These are phyloP conservation scores for Thalassia testudinum DNA, from an alignment of 116 monocot species.

Conservation along the genomic window DNA sequence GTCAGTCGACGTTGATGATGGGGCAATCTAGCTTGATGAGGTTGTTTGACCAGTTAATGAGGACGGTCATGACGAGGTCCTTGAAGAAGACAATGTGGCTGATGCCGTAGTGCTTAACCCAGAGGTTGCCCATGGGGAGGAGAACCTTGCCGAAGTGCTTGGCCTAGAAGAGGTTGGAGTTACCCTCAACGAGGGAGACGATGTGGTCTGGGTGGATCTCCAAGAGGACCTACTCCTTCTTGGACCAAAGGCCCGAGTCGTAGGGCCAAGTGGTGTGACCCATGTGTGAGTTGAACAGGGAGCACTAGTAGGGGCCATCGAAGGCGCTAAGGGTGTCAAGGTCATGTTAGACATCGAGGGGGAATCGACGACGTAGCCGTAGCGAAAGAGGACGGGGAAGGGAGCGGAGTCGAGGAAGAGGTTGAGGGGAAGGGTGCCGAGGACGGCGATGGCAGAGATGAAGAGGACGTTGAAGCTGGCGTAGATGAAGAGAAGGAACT, in stretches of 20 bases:
- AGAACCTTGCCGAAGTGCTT: slow-evolving; percentile 49
- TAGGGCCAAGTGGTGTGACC: slow-evolving; percentile 69
- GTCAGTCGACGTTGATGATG: no score
- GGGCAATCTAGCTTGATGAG: slow-evolving; percentile 35
- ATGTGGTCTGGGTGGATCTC: slow-evolving; percentile 56
- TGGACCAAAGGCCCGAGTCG: slow-evolving; percentile 72
- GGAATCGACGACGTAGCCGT: slow-evolving; percentile 46
- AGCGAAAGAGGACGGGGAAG: slow-evolving; percentile 53
- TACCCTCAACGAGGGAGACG: slow-evolving; percentile 71
- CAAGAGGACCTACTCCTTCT: slow-evolving; percentile 71
- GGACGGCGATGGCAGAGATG: slow-evolving; percentile 23
- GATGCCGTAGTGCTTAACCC: no score
- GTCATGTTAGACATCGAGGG: slow-evolving; percentile 62
- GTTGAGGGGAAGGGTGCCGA: slow-evolving; percentile 39
- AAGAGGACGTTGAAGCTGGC: slow-evolving; percentile 31
- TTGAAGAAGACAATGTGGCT: slow-evolving; percentile 62
- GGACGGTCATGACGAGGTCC: slow-evolving; percentile 80
- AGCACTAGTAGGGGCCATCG: slow-evolving; percentile 42
- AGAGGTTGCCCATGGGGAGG: slow-evolving; percentile 63
- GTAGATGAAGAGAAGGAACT: slow-evolving; percentile 58
- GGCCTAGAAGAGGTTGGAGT: no score
- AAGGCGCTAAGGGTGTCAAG: slow-evolving; percentile 27
- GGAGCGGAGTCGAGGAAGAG: slow-evolving; percentile 54
- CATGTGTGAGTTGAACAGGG: slow-evolving; percentile 49
- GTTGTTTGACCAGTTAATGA: slow-evolving; percentile 59